Evolutionary conservation across 345 rosid genomes (phyloP), one percentile per base, ranked within the genome.

Genomic region (Cardamine occulta): DNA sequence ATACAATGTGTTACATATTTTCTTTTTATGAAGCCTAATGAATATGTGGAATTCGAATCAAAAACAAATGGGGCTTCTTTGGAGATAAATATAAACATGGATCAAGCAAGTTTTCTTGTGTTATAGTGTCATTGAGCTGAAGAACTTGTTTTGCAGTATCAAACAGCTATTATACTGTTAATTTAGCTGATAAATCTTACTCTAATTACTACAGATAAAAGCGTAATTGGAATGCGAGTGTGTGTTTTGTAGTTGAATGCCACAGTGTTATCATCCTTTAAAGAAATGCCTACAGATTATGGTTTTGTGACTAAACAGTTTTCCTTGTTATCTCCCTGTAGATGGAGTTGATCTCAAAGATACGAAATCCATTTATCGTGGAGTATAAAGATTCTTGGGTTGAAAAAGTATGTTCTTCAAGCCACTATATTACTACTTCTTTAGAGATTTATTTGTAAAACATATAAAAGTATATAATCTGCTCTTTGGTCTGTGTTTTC

Each of bases 351-450:
- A 93, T 95, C 84, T 95, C 99, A 19, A 90, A 83, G 82, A 87
- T 95, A 35, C 84, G 83, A 55, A 95, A 93, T 80, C 98, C 97
- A 10, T 92, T 92, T 80, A 90, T 95, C 23, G 98, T 95, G 73
- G 96, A 95, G 78, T 95, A 95, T 81, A 95, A 93, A 81, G 98
- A 95, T 81, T 95, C 99, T 53, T 95, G 99, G 99, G 96, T 95
- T 7, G 99, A 95, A 84, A 92, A 88, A 84, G 99, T 92, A 90
- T 5, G 5, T 57, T 29, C 8, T 15, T n/a, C n/a, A 56, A 13
- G 51, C 42, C 51, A 63, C 42, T 68, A n/a, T 42, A 6, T 59
- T 11, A 31, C 6, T 31, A 31, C 7, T 42, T 32, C 11, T 11
- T 7, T 21, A 51, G 31, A 68, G 28, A 23, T 42, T 11, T 51